Base-by-base conservation (phyloP, 139 green algal species). In the Tetradesmus lagerheimii region DNA sequence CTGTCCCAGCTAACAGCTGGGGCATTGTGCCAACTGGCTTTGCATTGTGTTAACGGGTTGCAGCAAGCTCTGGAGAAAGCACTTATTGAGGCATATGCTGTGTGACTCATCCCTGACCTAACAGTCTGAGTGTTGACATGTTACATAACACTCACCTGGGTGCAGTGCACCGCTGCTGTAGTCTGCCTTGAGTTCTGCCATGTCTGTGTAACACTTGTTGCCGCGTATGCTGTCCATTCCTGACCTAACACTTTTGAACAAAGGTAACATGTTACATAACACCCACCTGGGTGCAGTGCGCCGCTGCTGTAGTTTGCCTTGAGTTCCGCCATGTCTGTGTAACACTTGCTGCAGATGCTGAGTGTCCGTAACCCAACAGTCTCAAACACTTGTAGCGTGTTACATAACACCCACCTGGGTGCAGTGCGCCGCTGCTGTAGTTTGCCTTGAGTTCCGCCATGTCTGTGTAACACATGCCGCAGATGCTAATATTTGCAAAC, bases 221-320 rank as follows among this genome's bases (percentile, higher is more conserved):
- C 98, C 98, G 43, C 43, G 43, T 50, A 50, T 50, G 71, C 98
- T 97, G 88, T 98, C 95, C 1, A 20, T 20, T 14, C 50, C 15
- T 2, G 14, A 64, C 11, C 50, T 5, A 20, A 25, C 15, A 27
- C 2, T 5, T 27, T 1, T 27, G 2, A 5, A 64, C 15, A 64
- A 64, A 25, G 11, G 15, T 64, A 25, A 64, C 50, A 64, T 64
- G 50, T 64, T 64, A 64, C 14, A 64, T 64, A 64, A 64, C 50
- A 25, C 47, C 47, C 67, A 94, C 94, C 94, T 82, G 97, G 96
- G 89, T 98, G 97, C 82, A 99, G 90, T 15, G 86, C 90, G 3
- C 96, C 98, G n/a, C 25, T 89, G 53, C 85, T 90, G 94, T 99
- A 99, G 93, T 99, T 98, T 2, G 88, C 92, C 38, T 93, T 88